Conservation (phyloP, 2,329 filamentous ascomycete species). For the Xylaria sp. region DNA sequence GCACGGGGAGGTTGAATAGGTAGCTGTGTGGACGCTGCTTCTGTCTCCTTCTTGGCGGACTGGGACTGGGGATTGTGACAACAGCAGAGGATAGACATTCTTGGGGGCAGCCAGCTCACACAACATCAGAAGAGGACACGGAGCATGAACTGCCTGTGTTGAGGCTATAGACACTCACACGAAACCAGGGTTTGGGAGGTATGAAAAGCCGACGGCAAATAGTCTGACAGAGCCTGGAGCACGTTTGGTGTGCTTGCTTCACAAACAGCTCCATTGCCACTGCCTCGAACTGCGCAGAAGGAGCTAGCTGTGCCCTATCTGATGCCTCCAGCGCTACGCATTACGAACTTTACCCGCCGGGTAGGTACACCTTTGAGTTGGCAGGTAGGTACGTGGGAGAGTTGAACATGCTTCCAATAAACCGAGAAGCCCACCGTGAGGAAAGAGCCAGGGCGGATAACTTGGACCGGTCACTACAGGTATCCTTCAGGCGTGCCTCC, state of each 20-base stretch:
- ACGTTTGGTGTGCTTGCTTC: not conserved
- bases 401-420: not conserved
- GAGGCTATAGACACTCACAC: not conserved
- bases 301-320: not conserved
- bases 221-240: not conserved
- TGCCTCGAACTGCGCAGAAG: slow-evolving; percentile 7
- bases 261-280: not conserved
- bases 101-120: slow-evolving; percentile 25
- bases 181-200: not conserved
- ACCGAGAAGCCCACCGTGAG: not conserved
- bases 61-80: slow-evolving; percentile 44
- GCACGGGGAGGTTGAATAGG: slow-evolving; percentile 43
- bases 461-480: not conserved
- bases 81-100: slow-evolving; percentile 53
- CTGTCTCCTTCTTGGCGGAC: slow-evolving; percentile 33
- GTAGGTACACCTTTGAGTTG: not conserved
- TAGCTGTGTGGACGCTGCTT: slow-evolving; percentile 38
- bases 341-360: not conserved
- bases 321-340: not conserved
- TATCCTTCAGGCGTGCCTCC: not conserved
- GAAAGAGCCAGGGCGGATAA: not conserved
- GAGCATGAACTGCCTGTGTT: slow-evolving; percentile 8
- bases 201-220: slow-evolving; percentile 7
- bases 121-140: not conserved
- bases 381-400: not conserved